Evolutionary conservation across 2,329 filamentous ascomycete species (phyloP).

Genomic region (Pseudogymnoascus sp.): DNA sequence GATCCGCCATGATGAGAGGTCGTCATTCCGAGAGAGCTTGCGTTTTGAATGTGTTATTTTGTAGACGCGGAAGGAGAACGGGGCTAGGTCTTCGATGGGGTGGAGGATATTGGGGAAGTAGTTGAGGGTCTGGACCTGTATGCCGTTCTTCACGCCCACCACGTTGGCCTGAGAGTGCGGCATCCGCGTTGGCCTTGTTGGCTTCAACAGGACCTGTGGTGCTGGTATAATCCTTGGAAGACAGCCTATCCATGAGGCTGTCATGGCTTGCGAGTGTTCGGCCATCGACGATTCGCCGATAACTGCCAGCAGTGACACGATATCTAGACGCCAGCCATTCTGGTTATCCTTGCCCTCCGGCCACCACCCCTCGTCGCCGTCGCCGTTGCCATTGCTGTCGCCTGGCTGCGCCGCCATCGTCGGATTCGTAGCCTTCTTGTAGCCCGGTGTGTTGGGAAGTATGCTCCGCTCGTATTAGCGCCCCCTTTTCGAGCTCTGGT

Average conservation of each 20-base stretch:
- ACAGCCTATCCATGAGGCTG: slow-evolving; percentile 49
- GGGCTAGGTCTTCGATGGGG: slow-evolving; percentile 42
- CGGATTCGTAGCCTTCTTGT: neutral
- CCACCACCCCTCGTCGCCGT: slow-evolving; percentile 32
- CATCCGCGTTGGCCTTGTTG: slow-evolving; percentile 47
- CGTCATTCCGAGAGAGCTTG: neutral
- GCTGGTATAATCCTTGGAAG: slow-evolving; percentile 56
- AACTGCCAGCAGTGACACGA: slow-evolving; percentile 56
- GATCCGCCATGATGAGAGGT: neutral
- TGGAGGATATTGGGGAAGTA: slow-evolving; percentile 58
- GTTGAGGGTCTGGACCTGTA: slow-evolving; percentile 46
- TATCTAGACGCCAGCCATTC: slow-evolving; percentile 49
- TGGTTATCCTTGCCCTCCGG: slow-evolving; percentile 34
- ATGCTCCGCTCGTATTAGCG: neutral
- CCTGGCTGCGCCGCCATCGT: neutral
- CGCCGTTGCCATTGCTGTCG: neutral
- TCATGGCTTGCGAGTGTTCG: slow-evolving; percentile 51
- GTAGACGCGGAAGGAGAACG: slow-evolving; percentile 43
- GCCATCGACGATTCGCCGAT: slow-evolving; percentile 54
- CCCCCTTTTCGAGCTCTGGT: neutral
- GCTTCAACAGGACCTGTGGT: slow-evolving; percentile 54
- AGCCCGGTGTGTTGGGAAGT: neutral
- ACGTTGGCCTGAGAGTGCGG: slow-evolving; percentile 48
- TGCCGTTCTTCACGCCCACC: slow-evolving; percentile 52
- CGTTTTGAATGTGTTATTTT: slow-evolving; percentile 39